Conservation (phyloP, 257 asterid genomes). For the Scutellaria galericulata region DNA sequence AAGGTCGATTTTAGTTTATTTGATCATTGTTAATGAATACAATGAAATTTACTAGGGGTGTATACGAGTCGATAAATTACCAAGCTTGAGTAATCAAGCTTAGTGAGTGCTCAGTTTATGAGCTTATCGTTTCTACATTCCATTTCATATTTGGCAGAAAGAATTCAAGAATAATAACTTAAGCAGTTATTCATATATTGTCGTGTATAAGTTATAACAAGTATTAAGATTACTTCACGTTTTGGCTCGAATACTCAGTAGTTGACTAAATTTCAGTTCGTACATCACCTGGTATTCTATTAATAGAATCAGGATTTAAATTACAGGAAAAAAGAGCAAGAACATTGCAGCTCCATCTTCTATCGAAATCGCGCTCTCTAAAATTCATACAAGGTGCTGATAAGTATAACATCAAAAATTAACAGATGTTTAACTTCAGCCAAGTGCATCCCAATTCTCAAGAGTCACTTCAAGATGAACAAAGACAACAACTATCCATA, state of each 20-base stretch:
- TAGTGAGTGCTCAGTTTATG: too few relatives aligned
- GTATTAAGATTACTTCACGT: not conserved
- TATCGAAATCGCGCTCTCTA: not conserved
- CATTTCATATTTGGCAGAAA: not conserved
- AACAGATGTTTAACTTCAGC: slow-evolving; percentile 16
- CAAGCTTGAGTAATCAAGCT: too few relatives aligned
- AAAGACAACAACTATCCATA: too few relatives aligned
- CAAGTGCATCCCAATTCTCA: not conserved
- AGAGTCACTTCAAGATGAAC: not conserved
- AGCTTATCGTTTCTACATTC: too few relatives aligned
- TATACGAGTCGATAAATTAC: not conserved
- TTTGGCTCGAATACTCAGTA: not conserved
- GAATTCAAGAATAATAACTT: not conserved
- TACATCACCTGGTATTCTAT: not conserved
- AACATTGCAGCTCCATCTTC: not conserved
- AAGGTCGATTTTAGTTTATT: not conserved
- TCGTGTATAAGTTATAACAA: not conserved
- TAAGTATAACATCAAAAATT: not conserved
- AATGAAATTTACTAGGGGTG: not conserved
- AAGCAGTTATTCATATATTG: not conserved
- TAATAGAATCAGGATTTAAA: not conserved
- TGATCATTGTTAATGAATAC: not conserved
- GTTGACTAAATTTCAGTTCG: slow-evolving; percentile 21
- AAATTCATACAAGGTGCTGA: not conserved
- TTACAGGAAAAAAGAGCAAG: not conserved